Evolutionary conservation across 2,329 filamentous ascomycete species (phyloP), one percentile per base, ranked within the genome.

Genomic region (Trichoderma sp.): DNA sequence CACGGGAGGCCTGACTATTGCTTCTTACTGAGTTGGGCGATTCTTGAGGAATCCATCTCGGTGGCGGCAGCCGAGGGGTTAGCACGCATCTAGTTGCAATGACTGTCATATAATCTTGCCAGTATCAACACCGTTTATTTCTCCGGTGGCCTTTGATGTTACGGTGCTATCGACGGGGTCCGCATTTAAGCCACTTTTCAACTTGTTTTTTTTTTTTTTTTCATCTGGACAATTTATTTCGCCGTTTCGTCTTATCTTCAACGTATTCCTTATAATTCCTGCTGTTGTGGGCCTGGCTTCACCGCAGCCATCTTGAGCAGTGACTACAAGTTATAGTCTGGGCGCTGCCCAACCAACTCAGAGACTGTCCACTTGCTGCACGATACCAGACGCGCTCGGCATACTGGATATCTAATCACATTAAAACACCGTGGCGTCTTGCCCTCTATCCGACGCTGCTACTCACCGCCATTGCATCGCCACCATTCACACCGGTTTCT

Each of bases 381-480:
- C 52, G 52, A 30, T 55, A 28, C 52, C 10, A 55, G 16, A 4
- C 54, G 30, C 54, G 3, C 26, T 30, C 37, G n/a, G 49, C 32
- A 56, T 56, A 39, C 18, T 34, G 32, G 43, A 10, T 21, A 54
- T 43, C n/a, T 0, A n/a, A n/a, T 43, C 39, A 4, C 18, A 43
- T n/a, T n/a, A 16, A 46, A 18, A 28, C 59, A 52, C 4, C 30
- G 37, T 51, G 46, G 59, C 46, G 11, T 24, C n/a, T 18, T 37
- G 13, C n/a, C 51, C 51, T 65, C 61, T 16, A 65, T 65, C 52
- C 26, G 34, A 46, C 52, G 18, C 34, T 56, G 16, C 28, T 34
- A 56, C 61, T 55, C 60, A 66, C 61, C 61, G 61, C 61, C 61
- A 64, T 55, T 64, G 34, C 60, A 34, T 24, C 21, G 32, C 24